phyloP scores from a whole-genome alignment of 2,329 filamentous ascomycete species.

The Cladophialophora psammophila region DNA sequence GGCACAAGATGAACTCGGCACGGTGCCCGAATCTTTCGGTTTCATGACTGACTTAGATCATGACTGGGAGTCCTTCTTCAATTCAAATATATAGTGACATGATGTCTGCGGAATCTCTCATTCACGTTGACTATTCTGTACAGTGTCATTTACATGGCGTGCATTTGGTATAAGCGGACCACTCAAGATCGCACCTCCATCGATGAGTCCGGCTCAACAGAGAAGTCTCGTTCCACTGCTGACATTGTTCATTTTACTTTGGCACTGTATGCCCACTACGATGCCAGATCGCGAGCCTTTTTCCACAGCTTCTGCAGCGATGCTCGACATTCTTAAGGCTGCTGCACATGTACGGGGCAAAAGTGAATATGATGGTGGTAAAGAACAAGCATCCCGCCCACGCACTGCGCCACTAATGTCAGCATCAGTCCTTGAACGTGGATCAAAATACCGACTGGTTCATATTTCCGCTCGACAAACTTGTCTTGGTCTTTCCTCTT shows the following conservation, averaged over 20 bases:
- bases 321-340: slow-evolving; percentile 26
- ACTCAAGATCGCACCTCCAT: not conserved
- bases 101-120: not conserved
- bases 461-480: slow-evolving; percentile 20
- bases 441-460: slow-evolving; percentile 18
- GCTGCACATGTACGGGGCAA: slow-evolving; percentile 23
- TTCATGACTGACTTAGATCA: slow-evolving; percentile 13
- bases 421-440: not conserved
- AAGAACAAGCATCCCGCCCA: slow-evolving; percentile 23
- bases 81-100: not conserved
- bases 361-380: slow-evolving; percentile 20
- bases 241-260: not conserved
- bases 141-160: not conserved
- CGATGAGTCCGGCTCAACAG: not conserved
- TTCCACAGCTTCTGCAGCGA: slow-evolving; percentile 16
- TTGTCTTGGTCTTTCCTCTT: slow-evolving; percentile 21
- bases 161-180: not conserved
- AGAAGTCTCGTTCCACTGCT: not conserved
- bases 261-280: slow-evolving; percentile 21
- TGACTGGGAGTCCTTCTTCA: slow-evolving; percentile 26
- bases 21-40: not conserved
- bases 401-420: slow-evolving; percentile 2
- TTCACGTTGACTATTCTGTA: not conserved
- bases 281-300: slow-evolving; percentile 23
- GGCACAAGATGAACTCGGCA: not conserved